These are phyloP conservation scores for Penicillium nordicum DNA, from an alignment of 2,329 filamentous ascomycete species.

Conservation along the genomic window DNA sequence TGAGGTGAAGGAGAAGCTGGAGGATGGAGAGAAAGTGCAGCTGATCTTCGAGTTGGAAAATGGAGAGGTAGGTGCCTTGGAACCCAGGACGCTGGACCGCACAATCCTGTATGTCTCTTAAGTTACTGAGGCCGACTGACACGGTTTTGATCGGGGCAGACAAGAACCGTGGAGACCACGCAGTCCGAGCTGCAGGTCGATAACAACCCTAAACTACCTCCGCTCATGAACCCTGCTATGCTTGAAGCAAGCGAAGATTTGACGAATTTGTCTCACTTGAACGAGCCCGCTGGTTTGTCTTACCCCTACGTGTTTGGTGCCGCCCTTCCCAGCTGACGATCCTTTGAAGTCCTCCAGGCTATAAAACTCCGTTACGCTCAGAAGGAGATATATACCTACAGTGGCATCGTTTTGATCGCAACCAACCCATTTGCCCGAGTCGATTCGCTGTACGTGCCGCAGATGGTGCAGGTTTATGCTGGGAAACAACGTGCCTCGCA, in stretches of 20 bases:
- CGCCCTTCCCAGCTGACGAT: slow-evolving; percentile 20
- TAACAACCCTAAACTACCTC: slow-evolving; percentile 75
- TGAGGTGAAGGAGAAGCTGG: slow-evolving; percentile 80
- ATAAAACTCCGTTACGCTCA: slow-evolving; percentile 96
- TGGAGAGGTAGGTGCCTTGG: slow-evolving; percentile 67
- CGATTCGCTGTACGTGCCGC: slow-evolving; percentile 95
- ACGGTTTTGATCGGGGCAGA: slow-evolving; percentile 48
- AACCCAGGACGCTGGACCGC: background rate
- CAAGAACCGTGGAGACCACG: slow-evolving; percentile 74
- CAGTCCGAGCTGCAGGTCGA: slow-evolving; percentile 71
- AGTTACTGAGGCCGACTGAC: slow-evolving; percentile 13
- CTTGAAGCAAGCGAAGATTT: slow-evolving; percentile 97
- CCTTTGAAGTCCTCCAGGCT: slow-evolving; percentile 76
- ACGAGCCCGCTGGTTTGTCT: slow-evolving; percentile 85
- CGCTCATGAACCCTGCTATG: slow-evolving; percentile 96
- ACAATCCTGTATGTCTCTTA: background rate
- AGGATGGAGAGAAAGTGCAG: slow-evolving; percentile 80
- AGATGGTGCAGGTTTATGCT: slow-evolving; percentile 99
- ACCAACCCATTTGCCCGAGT: slow-evolving; percentile 97
- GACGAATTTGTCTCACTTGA: slow-evolving; percentile 94
- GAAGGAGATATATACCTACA: slow-evolving; percentile 99
- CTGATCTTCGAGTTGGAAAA: slow-evolving; percentile 87
- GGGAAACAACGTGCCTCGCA: slow-evolving; percentile 95
- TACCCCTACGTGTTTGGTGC: slow-evolving; percentile 1
- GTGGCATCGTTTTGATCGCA: slow-evolving; percentile 95